A percentile compares a stretch with the other conserved stretches of the same genome.
phyloP scores from a whole-genome alignment of 495 filamentous ascomycete genomes.

The Daldinia childiae region DNA sequence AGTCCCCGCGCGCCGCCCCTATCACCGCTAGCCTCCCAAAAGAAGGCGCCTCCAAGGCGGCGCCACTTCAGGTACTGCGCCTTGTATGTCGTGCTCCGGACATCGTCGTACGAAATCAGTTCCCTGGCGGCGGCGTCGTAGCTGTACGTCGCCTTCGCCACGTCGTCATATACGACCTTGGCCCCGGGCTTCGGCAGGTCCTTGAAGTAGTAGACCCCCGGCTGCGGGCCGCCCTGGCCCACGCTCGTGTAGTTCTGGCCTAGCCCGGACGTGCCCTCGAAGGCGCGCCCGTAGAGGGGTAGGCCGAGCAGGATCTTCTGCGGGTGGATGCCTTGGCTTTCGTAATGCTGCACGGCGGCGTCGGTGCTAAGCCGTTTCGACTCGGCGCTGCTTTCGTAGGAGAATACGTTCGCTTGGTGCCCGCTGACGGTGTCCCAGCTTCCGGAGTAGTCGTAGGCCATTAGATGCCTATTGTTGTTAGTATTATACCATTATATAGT shows the following conservation, averaged over 20 bases:
- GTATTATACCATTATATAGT: too few species aligned
- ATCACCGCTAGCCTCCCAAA: slow-evolving; percentile 89
- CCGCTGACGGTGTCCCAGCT: slow-evolving; percentile 74
- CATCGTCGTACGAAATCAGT: slow-evolving; percentile 82
- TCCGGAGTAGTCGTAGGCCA: slow-evolving; percentile 81
- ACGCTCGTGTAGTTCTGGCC: slow-evolving; percentile 73
- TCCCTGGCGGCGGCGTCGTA: slow-evolving; percentile 67
- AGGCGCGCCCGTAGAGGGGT: slow-evolving; percentile 87
- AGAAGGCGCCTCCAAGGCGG: slow-evolving; percentile 83
- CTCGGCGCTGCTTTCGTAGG: slow-evolving; percentile 55
- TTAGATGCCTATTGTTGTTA: slow-evolving; percentile 65
- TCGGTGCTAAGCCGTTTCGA: slow-evolving; percentile 77
- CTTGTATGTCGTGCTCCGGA: slow-evolving; percentile 67
- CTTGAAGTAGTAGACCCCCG: slow-evolving; percentile 83
- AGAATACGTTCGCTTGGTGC: slow-evolving; percentile 79
- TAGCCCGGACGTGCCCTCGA: slow-evolving; percentile 73
- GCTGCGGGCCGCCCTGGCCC: slow-evolving; percentile 73
- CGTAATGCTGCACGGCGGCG: slow-evolving; percentile 72
- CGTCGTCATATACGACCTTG: slow-evolving; percentile 57
- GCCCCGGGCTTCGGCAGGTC: slow-evolving; percentile 64
- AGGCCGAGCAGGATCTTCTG: slow-evolving; percentile 83
- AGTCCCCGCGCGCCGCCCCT: slow-evolving; percentile 67
- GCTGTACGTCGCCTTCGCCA: slow-evolving; percentile 71
- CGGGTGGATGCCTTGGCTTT: slow-evolving; percentile 66
- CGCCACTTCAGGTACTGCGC: slow-evolving; percentile 68